Evolutionary conservation across 106 monocot genomes (phyloP).

Genomic region (Acorus gramineus): DNA sequence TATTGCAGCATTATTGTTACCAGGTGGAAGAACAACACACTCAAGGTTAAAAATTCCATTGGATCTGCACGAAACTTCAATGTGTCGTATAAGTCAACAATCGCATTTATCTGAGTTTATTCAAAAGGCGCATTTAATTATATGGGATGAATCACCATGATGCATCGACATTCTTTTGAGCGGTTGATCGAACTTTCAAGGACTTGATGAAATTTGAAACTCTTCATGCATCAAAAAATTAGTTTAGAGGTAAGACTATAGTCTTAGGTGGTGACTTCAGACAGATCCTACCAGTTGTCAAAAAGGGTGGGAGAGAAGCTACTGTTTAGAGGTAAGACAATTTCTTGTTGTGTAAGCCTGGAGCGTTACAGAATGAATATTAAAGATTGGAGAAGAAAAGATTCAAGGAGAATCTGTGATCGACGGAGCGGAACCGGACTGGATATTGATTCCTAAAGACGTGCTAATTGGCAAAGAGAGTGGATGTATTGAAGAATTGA

Average conservation of each 20-base stretch:
- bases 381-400: conserved; percentile 15
- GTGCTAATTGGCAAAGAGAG: background rate
- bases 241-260: conserved; percentile 12
- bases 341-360: no score
- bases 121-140: background rate
- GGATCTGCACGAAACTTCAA: no score
- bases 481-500: background rate
- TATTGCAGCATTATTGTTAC: conserved; percentile 6
- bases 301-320: background rate
- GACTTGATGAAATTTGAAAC: background rate
- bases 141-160: conserved; percentile 32
- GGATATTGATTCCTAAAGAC: conserved; percentile 6
- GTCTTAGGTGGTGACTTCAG: conserved; percentile 19
- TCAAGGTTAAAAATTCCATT: conserved; percentile 28
- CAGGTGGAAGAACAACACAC: conserved; percentile 18
- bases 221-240: background rate
- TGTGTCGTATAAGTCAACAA: background rate
- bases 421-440: background rate
- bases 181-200: conserved; percentile 8
- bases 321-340: no score
- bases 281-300: conserved; percentile 15
- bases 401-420: background rate
- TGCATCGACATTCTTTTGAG: conserved; percentile 11
- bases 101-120: conserved; percentile 5
- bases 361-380: conserved; percentile 8